A percentile compares a stretch with the other conserved stretches of the same genome.
Conservation (phyloP, 805 yeast species). For the Torulaspora maleeae region DNA sequence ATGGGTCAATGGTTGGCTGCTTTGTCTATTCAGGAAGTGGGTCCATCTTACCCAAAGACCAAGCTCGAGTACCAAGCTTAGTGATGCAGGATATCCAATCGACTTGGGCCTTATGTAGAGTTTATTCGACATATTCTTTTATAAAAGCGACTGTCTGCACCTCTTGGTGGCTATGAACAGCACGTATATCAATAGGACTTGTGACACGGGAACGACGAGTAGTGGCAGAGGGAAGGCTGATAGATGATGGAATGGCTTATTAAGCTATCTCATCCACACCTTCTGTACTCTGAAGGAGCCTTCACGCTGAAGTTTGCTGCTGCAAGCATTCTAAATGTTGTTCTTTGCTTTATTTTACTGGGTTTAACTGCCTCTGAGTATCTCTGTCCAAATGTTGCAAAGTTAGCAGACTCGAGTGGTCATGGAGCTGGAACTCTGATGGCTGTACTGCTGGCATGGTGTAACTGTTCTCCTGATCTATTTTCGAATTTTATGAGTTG, state of each 20-base stretch:
- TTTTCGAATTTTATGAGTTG: slow-evolving; percentile 37
- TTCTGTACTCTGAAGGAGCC: slow-evolving; percentile 23
- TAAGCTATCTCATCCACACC: slow-evolving; percentile 28
- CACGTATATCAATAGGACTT: not conserved
- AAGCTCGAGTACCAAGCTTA: slow-evolving; percentile 46
- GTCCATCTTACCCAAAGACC: slow-evolving; percentile 89
- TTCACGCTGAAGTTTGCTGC: slow-evolving; percentile 21
- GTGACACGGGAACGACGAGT: not conserved
- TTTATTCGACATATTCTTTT: slow-evolving; percentile 2
- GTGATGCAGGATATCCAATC: not conserved
- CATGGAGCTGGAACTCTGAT: slow-evolving; percentile 25
- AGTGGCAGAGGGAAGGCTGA: not conserved
- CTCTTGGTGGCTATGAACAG: not conserved
- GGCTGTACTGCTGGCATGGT: slow-evolving; percentile 36
- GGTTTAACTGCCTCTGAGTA: slow-evolving; percentile 37
- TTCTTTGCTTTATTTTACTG: slow-evolving; percentile 29
- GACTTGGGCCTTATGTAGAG: slow-evolving; percentile 2
- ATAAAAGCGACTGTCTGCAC: not conserved
- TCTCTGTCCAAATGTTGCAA: slow-evolving; percentile 35
- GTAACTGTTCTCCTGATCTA: slow-evolving; percentile 38
- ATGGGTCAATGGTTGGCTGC: slow-evolving; percentile 97
- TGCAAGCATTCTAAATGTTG: slow-evolving; percentile 27
- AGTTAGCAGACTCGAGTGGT: slow-evolving; percentile 24
- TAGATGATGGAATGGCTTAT: slow-evolving; percentile 23
- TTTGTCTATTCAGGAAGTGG: slow-evolving; percentile 84